These are phyloP conservation scores for Termitomyces titanicus DNA, from an alignment of 768 basidiomycete genomes.

Conservation along the genomic window DNA sequence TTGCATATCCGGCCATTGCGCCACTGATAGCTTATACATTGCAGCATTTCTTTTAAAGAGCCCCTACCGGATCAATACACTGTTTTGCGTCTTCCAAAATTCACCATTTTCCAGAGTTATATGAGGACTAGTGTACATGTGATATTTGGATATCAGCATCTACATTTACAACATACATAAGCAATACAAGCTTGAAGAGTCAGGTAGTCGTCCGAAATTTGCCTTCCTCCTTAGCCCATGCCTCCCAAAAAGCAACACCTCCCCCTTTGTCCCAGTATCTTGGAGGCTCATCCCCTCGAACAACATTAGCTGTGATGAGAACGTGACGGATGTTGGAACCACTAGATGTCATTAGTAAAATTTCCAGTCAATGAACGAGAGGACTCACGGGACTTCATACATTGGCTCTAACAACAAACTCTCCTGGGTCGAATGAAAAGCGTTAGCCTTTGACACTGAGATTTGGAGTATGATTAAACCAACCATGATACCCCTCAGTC, in stretches of 20 bases:
- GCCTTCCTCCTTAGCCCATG: conserved; percentile 70
- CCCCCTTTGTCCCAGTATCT: conserved; percentile 76
- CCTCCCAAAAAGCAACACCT: conserved; percentile 66
- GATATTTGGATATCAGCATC: conserved; percentile 5
- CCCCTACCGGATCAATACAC: conserved; percentile 8
- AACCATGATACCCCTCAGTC: conserved; percentile 86
- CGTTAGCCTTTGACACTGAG: neutral
- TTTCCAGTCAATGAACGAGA: neutral
- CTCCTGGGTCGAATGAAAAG: conserved; percentile 48
- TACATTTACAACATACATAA: conserved; percentile 11
- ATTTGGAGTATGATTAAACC: conserved; percentile 12
- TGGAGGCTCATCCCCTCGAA: conserved; percentile 57
- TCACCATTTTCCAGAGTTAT: neutral
- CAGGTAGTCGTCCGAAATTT: conserved; percentile 7
- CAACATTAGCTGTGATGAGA: conserved; percentile 72
- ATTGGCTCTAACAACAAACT: conserved; percentile 80
- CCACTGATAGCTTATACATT: conserved; percentile 22
- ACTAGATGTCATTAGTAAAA: conserved; percentile 2
- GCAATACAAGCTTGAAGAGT: neutral
- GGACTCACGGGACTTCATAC: conserved; percentile 86
- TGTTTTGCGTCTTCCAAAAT: neutral
- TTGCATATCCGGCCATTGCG: conserved; percentile 16
- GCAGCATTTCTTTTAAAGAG: conserved; percentile 13
- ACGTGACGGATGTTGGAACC: conserved; percentile 68
- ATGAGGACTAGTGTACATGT: conserved; percentile 7